Percentiles rank a stretch among this genome's conserved stretches.
Evolutionary conservation across 2,329 filamentous ascomycete species (phyloP).

Genomic region (Cladosporium sp.): DNA sequence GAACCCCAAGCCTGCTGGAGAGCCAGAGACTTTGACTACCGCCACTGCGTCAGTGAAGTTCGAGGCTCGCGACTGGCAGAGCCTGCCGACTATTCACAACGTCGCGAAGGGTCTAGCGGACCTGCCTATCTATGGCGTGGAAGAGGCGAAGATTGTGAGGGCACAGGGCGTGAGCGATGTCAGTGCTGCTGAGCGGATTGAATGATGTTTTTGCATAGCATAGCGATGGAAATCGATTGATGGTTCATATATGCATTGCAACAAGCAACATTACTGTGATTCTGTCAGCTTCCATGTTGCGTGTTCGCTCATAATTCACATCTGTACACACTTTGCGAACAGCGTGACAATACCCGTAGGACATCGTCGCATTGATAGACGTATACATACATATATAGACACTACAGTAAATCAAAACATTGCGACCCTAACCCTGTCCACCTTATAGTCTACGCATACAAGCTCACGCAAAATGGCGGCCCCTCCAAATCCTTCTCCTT

Average conservation of each 20-base stretch:
- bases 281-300: neutral
- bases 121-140: constrained; percentile 58
- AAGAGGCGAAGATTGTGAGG: constrained; percentile 57
- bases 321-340: too few species aligned
- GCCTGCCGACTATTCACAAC: constrained; percentile 62
- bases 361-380: too few species aligned
- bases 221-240: neutral
- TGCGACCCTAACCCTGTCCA: neutral
- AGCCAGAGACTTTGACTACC: constrained; percentile 39
- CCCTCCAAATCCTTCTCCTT: neutral
- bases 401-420: neutral
- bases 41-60: constrained; percentile 50
- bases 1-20: constrained; percentile 32
- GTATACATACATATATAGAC: neutral
- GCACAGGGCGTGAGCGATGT: constrained; percentile 56
- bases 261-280: neutral
- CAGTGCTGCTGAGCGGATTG: constrained; percentile 29
- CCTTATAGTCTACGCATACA: neutral
- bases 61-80: constrained; percentile 53
- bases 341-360: too few species aligned
- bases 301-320: neutral
- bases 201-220: neutral
- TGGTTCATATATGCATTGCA: neutral
- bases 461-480: neutral
- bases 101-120: constrained; percentile 54